Conservation (phyloP, 192 early-diverging fungal species). For the Chytriomyces hyalinus region DNA sequence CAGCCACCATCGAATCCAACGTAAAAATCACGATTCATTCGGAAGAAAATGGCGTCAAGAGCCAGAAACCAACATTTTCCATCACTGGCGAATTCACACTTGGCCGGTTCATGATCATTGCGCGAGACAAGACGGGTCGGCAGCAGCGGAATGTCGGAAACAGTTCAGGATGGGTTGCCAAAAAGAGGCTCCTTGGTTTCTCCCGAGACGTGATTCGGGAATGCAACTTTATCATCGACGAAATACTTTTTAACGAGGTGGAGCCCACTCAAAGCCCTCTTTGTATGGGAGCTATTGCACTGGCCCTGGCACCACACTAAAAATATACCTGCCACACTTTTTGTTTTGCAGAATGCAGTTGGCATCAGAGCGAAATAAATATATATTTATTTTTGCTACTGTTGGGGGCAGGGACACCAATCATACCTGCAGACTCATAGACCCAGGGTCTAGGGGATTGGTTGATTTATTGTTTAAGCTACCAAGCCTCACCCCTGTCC, state of each 20-base stretch:
- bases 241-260: constrained; percentile 8
- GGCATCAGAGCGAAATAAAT: neutral
- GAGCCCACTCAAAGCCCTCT: constrained; percentile 7
- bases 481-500: no score
- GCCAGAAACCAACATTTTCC: constrained; percentile 24
- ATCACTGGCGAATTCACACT: constrained; percentile 27
- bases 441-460: no score
- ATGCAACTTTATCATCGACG: constrained; percentile 26
- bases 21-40: constrained; percentile 11
- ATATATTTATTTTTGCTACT: no score
- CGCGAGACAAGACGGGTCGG: neutral
- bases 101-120: constrained; percentile 27
- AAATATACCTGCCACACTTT: neutral
- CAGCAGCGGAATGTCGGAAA: constrained; percentile 26
- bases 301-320: constrained; percentile 1
- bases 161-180: constrained; percentile 14
- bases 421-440: no score
- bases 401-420: no score
- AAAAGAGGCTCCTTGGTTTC: neutral
- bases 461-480: no score
- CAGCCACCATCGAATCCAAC: constrained; percentile 12
- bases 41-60: neutral
- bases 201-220: constrained; percentile 1
- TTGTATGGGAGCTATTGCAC: neutral
- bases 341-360: no score